These are phyloP conservation scores for Amanita inopinata DNA, from an alignment of 768 basidiomycete species.

Conservation along the genomic window DNA sequence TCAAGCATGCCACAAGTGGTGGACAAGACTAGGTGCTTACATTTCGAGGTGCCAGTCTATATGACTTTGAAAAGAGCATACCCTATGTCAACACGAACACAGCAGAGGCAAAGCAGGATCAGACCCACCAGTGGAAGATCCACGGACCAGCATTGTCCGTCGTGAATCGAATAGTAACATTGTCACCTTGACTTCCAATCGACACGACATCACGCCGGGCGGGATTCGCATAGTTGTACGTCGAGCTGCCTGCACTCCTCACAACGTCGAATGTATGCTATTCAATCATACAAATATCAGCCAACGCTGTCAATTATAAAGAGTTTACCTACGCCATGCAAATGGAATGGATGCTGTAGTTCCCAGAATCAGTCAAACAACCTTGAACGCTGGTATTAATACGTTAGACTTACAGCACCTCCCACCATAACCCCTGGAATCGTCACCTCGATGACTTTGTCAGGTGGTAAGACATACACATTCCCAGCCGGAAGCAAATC, in stretches of 20 bases:
- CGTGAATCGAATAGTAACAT: conserved; percentile 44
- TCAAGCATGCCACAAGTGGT: background rate
- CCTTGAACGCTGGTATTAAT: too few species aligned
- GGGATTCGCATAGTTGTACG: conserved; percentile 43
- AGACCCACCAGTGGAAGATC: conserved; percentile 24
- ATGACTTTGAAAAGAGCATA: conserved; percentile 21
- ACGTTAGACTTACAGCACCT: conserved; percentile 18
- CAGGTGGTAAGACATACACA: conserved; percentile 32
- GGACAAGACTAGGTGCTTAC: conserved; percentile 14
- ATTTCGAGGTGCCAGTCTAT: conserved; percentile 39
- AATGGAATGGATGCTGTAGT: conserved; percentile 33
- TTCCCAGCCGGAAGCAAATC: conserved; percentile 31
- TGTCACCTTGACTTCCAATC: conserved; percentile 21
- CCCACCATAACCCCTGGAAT: conserved; percentile 25
- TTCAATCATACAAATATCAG: conserved; percentile 13
- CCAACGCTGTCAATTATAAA: background rate
- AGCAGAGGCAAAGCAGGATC: background rate
- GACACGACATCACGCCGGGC: conserved; percentile 30
- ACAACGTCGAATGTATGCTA: conserved; percentile 33
- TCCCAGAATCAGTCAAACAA: background rate
- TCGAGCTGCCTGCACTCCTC: conserved; percentile 27
- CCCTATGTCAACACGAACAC: background rate
- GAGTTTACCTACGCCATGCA: conserved; percentile 31
- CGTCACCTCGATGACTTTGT: conserved; percentile 38
- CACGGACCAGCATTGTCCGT: conserved; percentile 60